These are phyloP conservation scores for Cyberlindnera suaveolens DNA, from an alignment of 805 yeast species.

Conservation along the genomic window DNA sequence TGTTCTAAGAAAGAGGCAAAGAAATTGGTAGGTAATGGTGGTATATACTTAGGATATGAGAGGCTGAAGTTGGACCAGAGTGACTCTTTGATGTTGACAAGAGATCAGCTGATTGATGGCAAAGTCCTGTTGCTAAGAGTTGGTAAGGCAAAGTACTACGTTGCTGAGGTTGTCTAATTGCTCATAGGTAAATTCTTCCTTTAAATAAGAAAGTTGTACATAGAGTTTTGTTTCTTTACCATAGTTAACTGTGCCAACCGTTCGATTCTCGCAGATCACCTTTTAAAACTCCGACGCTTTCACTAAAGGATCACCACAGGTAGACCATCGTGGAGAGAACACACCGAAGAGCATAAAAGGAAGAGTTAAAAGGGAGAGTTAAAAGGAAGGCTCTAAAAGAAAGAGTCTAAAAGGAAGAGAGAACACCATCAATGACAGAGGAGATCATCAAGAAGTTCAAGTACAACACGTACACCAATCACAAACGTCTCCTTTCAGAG, in stretches of 20 bases:
- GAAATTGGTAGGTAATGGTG: conserved; percentile 60
- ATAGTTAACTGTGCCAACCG: not conserved
- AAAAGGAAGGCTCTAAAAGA: too few species aligned
- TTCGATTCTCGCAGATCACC: not conserved
- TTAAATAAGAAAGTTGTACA: not conserved
- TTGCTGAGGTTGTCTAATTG: conserved; percentile 33
- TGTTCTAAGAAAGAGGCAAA: conserved; percentile 54
- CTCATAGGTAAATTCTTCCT: not conserved
- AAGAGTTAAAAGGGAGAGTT: too few species aligned
- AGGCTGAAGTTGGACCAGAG: conserved; percentile 48
- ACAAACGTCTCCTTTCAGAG: not conserved
- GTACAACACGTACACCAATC: not conserved
- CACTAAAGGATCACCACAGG: too few species aligned
- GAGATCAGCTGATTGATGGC: conserved; percentile 49
- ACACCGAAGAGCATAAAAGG: too few species aligned
- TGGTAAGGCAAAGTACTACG: conserved; percentile 67
- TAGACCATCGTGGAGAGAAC: too few species aligned
- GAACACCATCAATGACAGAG: too few species aligned
- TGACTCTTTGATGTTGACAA: conserved; percentile 41
- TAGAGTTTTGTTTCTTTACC: not conserved
- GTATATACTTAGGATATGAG: conserved; percentile 63
- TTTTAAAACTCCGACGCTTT: too few species aligned
- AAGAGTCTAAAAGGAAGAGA: too few species aligned
- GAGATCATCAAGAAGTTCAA: not conserved
- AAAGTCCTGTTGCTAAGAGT: conserved; percentile 58